Conservation (phyloP, 2,329 filamentous ascomycete genomes). For the Metarhizium robertsii region DNA sequence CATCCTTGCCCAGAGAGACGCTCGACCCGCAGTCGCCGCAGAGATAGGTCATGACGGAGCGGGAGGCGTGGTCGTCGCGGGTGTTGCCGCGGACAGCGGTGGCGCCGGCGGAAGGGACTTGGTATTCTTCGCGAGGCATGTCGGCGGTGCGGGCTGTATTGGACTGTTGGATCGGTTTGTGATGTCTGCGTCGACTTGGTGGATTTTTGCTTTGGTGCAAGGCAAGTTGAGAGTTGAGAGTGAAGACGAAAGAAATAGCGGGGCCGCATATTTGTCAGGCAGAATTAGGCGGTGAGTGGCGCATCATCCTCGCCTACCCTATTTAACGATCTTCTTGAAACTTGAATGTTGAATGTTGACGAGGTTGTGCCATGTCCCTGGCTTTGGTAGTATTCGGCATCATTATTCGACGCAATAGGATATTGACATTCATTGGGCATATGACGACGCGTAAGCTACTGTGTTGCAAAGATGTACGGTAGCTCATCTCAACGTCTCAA, state of each 20-base stretch:
- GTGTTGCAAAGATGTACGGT: no score
- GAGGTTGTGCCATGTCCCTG: no score
- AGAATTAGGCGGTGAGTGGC: constrained; percentile 13
- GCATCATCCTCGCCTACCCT: no score
- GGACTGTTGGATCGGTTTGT: not conserved
- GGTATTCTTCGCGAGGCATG: constrained; percentile 70
- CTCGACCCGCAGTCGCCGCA: constrained; percentile 35
- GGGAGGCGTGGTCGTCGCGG: constrained; percentile 28
- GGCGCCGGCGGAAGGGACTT: constrained; percentile 51
- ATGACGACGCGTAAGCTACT: no score
- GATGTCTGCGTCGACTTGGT: not conserved
- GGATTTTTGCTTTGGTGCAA: no score
- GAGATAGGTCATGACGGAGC: constrained; percentile 28
- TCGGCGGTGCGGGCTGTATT: not conserved
- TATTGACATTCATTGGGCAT: no score
- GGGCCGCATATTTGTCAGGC: constrained; percentile 13
- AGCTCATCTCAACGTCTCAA: no score
- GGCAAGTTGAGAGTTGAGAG: no score
- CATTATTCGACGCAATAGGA: no score
- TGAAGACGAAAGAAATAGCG: constrained; percentile 6
- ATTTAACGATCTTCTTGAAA: no score
- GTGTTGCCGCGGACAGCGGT: constrained; percentile 30
- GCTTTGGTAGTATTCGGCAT: no score
- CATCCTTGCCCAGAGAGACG: constrained; percentile 33
- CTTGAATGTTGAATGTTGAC: no score